phyloP scores from a whole-genome alignment of 2,329 filamentous ascomycete species.

The Fusarium torulosum region DNA sequence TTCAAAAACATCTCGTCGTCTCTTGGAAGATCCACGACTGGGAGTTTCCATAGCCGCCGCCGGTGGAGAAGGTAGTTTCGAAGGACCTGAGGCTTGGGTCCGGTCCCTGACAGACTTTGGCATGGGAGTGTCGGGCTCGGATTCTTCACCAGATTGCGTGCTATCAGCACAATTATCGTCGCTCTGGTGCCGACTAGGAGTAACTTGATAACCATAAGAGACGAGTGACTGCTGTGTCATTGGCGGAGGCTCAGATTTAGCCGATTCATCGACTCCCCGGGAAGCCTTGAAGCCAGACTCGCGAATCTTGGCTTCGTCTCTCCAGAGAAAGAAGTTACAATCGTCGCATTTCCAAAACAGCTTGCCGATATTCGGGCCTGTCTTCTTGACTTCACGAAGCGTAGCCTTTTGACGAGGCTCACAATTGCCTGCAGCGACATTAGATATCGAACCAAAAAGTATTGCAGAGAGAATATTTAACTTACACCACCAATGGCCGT shows the following conservation, averaged over 20 bases:
- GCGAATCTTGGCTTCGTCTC: conserved; percentile 53
- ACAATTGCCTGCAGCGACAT: conserved; percentile 56
- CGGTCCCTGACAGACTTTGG: background rate
- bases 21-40: conserved; percentile 45
- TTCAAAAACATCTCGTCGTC: conserved; percentile 48
- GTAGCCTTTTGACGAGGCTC: conserved; percentile 55
- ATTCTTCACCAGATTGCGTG: conserved; percentile 32
- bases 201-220: conserved; percentile 49
- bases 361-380: conserved; percentile 56
- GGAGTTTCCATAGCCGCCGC: conserved; percentile 33
- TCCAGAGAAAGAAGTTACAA: conserved; percentile 62
- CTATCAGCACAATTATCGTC: conserved; percentile 17
- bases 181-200: conserved; percentile 36
- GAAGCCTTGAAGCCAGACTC: conserved; percentile 44
- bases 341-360: conserved; percentile 59
- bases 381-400: conserved; percentile 55
- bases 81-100: background rate
- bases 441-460: background rate
- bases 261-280: conserved; percentile 20
- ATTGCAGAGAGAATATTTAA: background rate
- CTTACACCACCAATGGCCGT: conserved; percentile 56
- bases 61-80: conserved; percentile 1
- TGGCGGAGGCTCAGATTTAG: conserved; percentile 45
- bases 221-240: conserved; percentile 50
- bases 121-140: conserved; percentile 13